Base-by-base conservation (phyloP, 805 yeast species). In the Dipodascus geniculatus region DNA sequence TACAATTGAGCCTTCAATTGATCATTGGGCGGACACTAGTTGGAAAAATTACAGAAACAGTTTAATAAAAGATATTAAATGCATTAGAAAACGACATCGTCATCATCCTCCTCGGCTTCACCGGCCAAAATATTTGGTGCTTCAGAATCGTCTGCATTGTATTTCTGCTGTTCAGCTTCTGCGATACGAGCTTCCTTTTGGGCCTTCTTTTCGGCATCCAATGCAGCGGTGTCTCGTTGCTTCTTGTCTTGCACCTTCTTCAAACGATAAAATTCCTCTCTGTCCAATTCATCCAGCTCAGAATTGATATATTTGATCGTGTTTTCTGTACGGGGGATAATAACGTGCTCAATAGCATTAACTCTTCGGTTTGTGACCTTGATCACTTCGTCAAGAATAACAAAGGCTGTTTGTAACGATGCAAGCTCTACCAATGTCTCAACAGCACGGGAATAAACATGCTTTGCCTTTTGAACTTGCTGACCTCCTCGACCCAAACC, bases 401-500 rank as follows among this genome's bases (percentile, higher is more conserved):
- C 88, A 68, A 91, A 91, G 1, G 98, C 98, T 3, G 98, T 91
- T 69, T 91, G 99, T 64, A 93, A 74, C 11, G 97, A 88, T 0
- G 99, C 99, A 61, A 91, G 77, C 67, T 89, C 97, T 31, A 91
- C 97, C 58, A 91, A 77, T 0, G 97, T 89, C 71, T 93, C 98
- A n/a, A 93, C 97, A 14, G 96, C 96, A 64, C 83, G 87, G 38
- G 96, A 83, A 70, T 93, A 93, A 22, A 93, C 96, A 60, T 80
- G 79, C 70, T 90, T 89, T 54, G 98, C 97, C 69, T 84, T 85
- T 70, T 87, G 96, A 53, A 91, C 95, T 68, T 91, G 98, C 71
- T 91, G 98, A 59, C 99, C 98, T 71, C 99, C 99, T 69, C 97
- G 80, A 51, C 99, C 99, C 60, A 91, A 76, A 62, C 99, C 99